A percentile compares a stretch with the other conserved stretches of the same genome.
These are phyloP conservation scores for Chrysanthemum makinoi DNA, from an alignment of 129 eudicot genomes.

Conservation along the genomic window DNA sequence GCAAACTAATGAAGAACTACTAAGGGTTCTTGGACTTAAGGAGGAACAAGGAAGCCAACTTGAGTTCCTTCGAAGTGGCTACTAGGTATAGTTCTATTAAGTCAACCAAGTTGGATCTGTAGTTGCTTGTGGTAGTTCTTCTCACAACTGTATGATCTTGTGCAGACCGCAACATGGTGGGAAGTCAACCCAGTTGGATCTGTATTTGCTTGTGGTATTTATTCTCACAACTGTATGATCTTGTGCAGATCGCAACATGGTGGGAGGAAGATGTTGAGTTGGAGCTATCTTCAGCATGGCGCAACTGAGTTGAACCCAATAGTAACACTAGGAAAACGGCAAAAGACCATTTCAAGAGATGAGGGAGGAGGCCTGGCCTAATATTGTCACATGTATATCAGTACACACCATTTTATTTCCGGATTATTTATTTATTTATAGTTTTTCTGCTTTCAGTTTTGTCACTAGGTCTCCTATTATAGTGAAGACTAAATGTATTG, in stretches of 20 bases:
- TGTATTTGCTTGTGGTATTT: too few relatives aligned
- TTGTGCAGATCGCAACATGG: too few relatives aligned
- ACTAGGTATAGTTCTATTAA: constrained; percentile 50
- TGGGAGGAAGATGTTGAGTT: constrained; percentile 77
- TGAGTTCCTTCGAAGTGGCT: constrained; percentile 94
- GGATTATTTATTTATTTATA: not conserved
- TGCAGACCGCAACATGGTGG: constrained; percentile 92
- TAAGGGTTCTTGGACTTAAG: constrained; percentile 89
- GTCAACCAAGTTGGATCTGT: not conserved
- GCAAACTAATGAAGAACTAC: constrained; percentile 90
- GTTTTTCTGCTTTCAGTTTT: constrained; percentile 8
- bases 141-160: constrained; percentile 1
- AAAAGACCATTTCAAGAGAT: not conserved
- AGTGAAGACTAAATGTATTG: constrained; percentile 14
- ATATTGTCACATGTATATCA: constrained; percentile 23
- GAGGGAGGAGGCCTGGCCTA: constrained; percentile 1
- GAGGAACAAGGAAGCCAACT: constrained; percentile 97
- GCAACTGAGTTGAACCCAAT: constrained; percentile 48
- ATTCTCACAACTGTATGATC: too few relatives aligned
- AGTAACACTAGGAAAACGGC: constrained; percentile 15
- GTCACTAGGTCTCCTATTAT: constrained; percentile 8
- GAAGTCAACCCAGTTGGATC: too few relatives aligned
- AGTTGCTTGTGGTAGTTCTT: not conserved
- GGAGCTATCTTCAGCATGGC: constrained; percentile 90
- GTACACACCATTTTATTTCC: constrained; percentile 5